Evolutionary conservation across 2,329 filamentous ascomycete genomes (phyloP).

Genomic region (Eutypa lata): DNA sequence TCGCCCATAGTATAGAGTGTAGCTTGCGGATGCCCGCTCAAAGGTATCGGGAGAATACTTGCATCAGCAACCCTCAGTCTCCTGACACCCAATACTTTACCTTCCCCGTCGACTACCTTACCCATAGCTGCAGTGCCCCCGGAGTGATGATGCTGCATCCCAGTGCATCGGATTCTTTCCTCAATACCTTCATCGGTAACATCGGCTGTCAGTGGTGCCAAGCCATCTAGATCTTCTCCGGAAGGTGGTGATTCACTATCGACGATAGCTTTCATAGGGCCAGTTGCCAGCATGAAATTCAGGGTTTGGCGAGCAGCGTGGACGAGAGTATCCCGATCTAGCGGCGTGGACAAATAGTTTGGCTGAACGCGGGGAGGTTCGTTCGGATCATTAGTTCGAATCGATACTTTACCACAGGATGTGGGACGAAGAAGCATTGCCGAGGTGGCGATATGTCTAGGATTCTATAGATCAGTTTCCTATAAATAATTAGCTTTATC

Average conservation of each 20-base stretch:
- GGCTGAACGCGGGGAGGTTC: conserved; percentile 15
- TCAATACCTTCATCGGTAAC: conserved; percentile 18
- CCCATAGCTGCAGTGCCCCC: conserved; percentile 21
- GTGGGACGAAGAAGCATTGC: conserved; percentile 22
- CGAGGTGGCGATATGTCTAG: conserved; percentile 14
- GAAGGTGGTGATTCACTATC: conserved; percentile 18
- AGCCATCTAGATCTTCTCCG: conserved; percentile 4
- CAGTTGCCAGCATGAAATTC: conserved; percentile 10
- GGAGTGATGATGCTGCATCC: conserved; percentile 17
- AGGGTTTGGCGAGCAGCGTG: conserved; percentile 15
- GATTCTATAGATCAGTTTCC: too few species aligned
- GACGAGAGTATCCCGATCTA: conserved; percentile 14
- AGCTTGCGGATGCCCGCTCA: conserved; percentile 19
- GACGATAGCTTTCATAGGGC: conserved; percentile 11
- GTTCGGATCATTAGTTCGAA: conserved; percentile 10
- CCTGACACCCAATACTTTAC: conserved; percentile 18
- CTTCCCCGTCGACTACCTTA: conserved; percentile 17
- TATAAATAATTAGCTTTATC: too few species aligned
- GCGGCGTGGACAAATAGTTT: conserved; percentile 11
- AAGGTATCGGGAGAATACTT: conserved; percentile 21
- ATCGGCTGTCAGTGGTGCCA: conserved; percentile 16
- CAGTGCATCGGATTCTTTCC: conserved; percentile 19
- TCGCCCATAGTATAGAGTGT: conserved; percentile 20
- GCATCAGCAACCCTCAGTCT: conserved; percentile 19
- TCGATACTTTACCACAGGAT: conserved; percentile 14